These are phyloP conservation scores for Rosa persica DNA, from an alignment of 306 rosid genomes.

Conservation along the genomic window DNA sequence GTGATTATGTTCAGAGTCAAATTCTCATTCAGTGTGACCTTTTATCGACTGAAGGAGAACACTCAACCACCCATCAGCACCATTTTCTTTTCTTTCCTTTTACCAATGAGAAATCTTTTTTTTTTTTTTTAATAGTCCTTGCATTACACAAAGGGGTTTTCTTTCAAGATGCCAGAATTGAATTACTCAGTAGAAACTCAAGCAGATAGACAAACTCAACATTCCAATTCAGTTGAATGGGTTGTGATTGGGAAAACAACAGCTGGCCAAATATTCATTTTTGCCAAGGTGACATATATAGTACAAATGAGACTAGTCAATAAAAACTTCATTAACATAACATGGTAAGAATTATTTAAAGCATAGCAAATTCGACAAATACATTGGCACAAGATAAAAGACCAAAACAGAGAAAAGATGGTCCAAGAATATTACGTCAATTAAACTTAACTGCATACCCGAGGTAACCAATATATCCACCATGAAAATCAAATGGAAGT, in stretches of 20 bases:
- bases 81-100: background rate
- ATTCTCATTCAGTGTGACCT: background rate
- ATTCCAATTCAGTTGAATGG: background rate
- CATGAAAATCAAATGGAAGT: slow-evolving; percentile 88
- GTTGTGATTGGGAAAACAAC: background rate
- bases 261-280: background rate
- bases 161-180: background rate
- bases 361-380: background rate
- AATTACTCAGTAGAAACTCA: background rate
- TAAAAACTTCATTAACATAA: background rate
- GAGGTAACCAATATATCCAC: slow-evolving; percentile 94
- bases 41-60: background rate
- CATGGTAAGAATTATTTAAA: background rate
- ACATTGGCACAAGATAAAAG: background rate
- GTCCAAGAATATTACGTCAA: slow-evolving; percentile 7
- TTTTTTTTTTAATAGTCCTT: background rate
- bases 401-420: background rate
- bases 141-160: background rate
- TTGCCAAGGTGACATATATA: background rate
- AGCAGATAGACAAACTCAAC: background rate
- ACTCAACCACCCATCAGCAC: background rate
- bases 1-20: background rate
- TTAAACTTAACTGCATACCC: slow-evolving; percentile 65
- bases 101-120: background rate
- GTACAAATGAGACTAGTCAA: background rate